Percentiles rank a stretch among this genome's conserved stretches.
These are phyloP conservation scores for Rhizophagus clarus DNA, from an alignment of 192 early-diverging fungal species.

Conservation along the genomic window DNA sequence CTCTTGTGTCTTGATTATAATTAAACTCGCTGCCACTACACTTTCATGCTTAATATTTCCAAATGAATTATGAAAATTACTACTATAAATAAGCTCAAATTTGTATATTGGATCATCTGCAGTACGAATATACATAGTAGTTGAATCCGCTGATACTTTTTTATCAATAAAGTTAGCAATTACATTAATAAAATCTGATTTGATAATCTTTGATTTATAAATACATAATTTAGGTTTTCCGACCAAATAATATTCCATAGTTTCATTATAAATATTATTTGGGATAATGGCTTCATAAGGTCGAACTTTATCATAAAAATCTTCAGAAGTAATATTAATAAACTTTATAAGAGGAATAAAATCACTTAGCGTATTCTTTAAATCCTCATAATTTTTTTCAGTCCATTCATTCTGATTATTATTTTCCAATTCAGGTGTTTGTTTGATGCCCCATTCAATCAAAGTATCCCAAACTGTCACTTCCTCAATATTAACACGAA, in stretches of 20 bases:
- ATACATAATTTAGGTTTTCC: too few species aligned
- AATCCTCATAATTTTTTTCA: neutral
- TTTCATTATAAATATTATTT: neutral
- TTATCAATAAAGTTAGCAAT: neutral
- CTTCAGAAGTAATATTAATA: neutral
- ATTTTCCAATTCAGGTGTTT: neutral
- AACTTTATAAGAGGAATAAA: slow-evolving; percentile 5
- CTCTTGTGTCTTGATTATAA: neutral
- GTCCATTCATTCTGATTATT: neutral
- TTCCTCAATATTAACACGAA: neutral
- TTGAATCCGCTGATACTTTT: too few species aligned
- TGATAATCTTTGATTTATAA: too few species aligned
- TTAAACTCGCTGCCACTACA: neutral
- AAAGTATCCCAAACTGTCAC: slow-evolving; percentile 19
- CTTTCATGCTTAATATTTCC: neutral
- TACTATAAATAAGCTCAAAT: slow-evolving; percentile 6
- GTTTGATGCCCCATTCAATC: slow-evolving; percentile 8
- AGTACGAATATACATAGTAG: neutral
- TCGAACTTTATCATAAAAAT: slow-evolving; percentile 14
- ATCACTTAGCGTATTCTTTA: neutral
- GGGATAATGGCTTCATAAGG: slow-evolving; percentile 6
- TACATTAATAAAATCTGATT: too few species aligned
- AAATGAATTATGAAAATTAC: neutral
- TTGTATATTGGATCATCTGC: neutral
- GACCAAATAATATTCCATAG: neutral